Base-by-base conservation (phyloP, 352 stramenopile genomes). In the Phytophthora cryptogea region DNA sequence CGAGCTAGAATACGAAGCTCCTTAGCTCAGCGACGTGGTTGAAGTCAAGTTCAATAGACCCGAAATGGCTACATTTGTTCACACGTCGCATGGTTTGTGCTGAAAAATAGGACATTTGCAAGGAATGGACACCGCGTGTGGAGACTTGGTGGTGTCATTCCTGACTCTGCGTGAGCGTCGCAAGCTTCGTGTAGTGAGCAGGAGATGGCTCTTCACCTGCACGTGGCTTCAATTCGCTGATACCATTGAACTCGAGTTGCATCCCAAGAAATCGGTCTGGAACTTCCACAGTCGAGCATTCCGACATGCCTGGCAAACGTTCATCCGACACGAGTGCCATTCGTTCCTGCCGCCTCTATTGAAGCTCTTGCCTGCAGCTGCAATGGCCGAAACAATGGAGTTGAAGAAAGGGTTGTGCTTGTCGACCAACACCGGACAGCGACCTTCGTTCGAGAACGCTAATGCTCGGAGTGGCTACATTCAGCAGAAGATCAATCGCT, bases 401-500 rank as follows among this genome's bases (percentile, higher is more conserved):
- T 68, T 90, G 30, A 86, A 86, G 65, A 78, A 65, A 54, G 72
- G 70, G 9, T 48, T 90, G 4, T 87, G 80, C 23, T 44, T 79
- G 41, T 86, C 80, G 17, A 90, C 81, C 5, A 90, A 89, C 33
- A 90, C 66, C 8, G 78, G 81, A 20, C 59, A 81, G 31, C 74
- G 81, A 37, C 81, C 81, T 33, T 89, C 78, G 14, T 90, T 90
- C 41, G 68, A 76, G 40, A 87, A 87, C 37, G 47, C 56, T 11
- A 55, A 76, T 8, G 81, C 81, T 41, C 74, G 81, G 1, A 83
- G 78, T 8, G 81, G 81, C 28, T 90, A 90, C 67, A 85, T 83
- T 16, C 59, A 75, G 39, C 63, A 66, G 53, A 90, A 90, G 53
- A 84, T 90, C 57, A 88, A 90, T 30, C 78, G 81, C 17, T 86